Conservation (phyloP, 352 stramenopile genomes). For the Aphanomyces stellatus region DNA sequence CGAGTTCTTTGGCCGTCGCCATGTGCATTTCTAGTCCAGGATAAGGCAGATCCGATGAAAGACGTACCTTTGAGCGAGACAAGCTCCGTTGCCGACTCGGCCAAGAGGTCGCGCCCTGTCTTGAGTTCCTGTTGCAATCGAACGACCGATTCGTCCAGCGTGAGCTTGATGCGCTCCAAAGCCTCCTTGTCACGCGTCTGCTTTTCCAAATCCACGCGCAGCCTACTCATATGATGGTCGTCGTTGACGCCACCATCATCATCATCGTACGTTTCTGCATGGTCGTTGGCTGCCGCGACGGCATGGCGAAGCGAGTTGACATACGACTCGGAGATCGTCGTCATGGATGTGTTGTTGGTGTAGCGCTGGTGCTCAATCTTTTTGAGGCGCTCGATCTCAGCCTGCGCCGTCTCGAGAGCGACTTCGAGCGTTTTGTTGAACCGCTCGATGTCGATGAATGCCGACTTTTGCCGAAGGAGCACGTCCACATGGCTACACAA, state of each 20-base stretch:
- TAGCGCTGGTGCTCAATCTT: background rate
- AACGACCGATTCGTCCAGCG: background rate
- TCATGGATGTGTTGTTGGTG: background rate
- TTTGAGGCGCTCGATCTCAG: background rate
- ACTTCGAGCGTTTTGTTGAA: background rate
- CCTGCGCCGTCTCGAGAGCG: background rate
- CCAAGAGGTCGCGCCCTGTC: background rate
- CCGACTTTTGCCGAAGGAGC: conserved; percentile 3
- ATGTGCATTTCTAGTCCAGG: no score
- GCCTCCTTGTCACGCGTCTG: background rate
- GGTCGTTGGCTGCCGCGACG: background rate
- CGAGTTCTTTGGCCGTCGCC: background rate
- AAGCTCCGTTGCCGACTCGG: conserved; percentile 1
- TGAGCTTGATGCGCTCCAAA: background rate
- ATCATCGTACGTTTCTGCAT: background rate
- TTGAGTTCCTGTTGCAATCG: background rate
- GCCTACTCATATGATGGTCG: background rate
- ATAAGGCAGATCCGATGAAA: no score
- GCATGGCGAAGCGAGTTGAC: background rate
- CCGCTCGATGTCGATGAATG: conserved; percentile 6
- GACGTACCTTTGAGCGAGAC: background rate
- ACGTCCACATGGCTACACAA: background rate
- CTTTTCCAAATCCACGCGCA: conserved; percentile 1
- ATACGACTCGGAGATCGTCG: conserved; percentile 7
- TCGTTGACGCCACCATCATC: background rate